Conservation (phyloP, 2,329 filamentous ascomycete genomes). For the Talaromyces rugulosus region DNA sequence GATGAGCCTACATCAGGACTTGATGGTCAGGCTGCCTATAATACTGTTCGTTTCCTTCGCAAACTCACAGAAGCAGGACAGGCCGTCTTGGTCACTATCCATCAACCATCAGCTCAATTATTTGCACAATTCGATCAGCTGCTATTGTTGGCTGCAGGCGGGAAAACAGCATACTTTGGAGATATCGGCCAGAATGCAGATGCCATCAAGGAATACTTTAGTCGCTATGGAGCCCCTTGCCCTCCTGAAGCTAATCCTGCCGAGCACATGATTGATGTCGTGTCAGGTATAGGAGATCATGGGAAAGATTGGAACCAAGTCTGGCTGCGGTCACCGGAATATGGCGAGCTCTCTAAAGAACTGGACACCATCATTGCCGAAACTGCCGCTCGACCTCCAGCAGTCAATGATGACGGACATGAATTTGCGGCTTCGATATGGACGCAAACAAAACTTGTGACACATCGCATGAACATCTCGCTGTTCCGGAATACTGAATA, state of each 20-base stretch:
- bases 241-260: constrained; percentile 58
- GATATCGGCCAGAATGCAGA: constrained; percentile 60
- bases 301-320: constrained; percentile 47
- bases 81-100: constrained; percentile 67
- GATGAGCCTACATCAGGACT: constrained; percentile 68
- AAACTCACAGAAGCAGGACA: constrained; percentile 62
- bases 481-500: constrained; percentile 66
- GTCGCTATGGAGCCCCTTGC: constrained; percentile 59
- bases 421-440: constrained; percentile 63
- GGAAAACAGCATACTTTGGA: constrained; percentile 68
- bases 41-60: constrained; percentile 62
- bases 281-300: constrained; percentile 48
- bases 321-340: constrained; percentile 63
- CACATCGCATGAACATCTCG: constrained; percentile 61
- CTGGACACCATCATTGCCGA: constrained; percentile 59
- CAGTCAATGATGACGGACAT: constrained; percentile 38
- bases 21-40: constrained; percentile 63
- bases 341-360: constrained; percentile 54
- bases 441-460: constrained; percentile 61
- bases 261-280: constrained; percentile 52
- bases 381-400: constrained; percentile 36
- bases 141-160: constrained; percentile 60
- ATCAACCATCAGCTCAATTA: constrained; percentile 63
- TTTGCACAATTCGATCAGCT: constrained; percentile 69
- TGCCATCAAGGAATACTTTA: constrained; percentile 63